Conservation (phyloP, 2,329 filamentous ascomycete species). For the Penicillium italicum region DNA sequence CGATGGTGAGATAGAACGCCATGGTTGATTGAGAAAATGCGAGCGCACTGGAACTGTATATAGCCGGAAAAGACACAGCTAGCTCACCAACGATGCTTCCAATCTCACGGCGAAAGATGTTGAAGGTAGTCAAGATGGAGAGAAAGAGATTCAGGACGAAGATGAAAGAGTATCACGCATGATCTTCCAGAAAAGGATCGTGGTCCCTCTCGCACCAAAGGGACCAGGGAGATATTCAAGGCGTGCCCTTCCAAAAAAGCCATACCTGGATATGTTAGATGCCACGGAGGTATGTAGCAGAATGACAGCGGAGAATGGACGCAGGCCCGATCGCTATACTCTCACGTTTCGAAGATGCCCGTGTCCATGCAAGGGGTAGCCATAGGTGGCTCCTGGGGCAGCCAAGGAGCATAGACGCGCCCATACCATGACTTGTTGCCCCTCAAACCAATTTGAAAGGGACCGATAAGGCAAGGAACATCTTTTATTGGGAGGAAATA, state of each 20-base stretch:
- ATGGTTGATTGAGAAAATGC: constrained; percentile 23
- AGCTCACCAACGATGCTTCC: constrained; percentile 8
- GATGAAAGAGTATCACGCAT: constrained; percentile 18
- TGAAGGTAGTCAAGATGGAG: constrained; percentile 9
- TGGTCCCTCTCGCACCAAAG: constrained; percentile 30
- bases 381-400: constrained; percentile 11
- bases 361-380: constrained; percentile 34
- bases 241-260: constrained; percentile 35
- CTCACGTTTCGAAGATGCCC: constrained; percentile 33
- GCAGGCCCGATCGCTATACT: constrained; percentile 19
- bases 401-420: constrained; percentile 21
- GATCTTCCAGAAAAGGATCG: constrained; percentile 21
- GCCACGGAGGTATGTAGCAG: constrained; percentile 37
- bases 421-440: constrained; percentile 21
- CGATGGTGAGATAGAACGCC: constrained; percentile 26
- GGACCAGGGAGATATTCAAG: constrained; percentile 34
- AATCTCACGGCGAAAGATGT: constrained; percentile 3
- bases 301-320: constrained; percentile 28
- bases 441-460: constrained; percentile 21
- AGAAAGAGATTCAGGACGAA: constrained; percentile 15
- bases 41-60: constrained; percentile 13
- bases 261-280: constrained; percentile 41
- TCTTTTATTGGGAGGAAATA: constrained; percentile 5
- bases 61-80: constrained; percentile 13
- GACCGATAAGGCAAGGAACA: constrained; percentile 19